Evolutionary conservation across 495 filamentous ascomycete genomes (phyloP).

Genomic region (Neurospora sp.): DNA sequence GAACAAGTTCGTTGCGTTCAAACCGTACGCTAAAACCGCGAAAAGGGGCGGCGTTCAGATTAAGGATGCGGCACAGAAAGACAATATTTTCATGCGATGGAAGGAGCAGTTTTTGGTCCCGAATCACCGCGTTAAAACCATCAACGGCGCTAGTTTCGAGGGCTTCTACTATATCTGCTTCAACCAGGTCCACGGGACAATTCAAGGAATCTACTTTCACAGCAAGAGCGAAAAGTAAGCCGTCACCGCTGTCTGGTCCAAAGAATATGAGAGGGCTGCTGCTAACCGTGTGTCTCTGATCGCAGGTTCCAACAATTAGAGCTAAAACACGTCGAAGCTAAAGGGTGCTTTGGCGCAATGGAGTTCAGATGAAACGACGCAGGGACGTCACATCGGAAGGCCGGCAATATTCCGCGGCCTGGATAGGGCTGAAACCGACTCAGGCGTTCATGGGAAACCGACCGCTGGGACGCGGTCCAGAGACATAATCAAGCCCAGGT

Average conservation of each 20-base stretch:
- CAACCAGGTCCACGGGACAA: constrained; percentile 74
- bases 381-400: neutral
- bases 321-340: constrained; percentile 75
- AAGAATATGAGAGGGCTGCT: neutral
- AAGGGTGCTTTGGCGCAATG: constrained; percentile 75
- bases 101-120: constrained; percentile 98
- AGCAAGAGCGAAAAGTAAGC: constrained; percentile 91
- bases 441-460: neutral
- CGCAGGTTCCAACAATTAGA: constrained; percentile 84
- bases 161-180: constrained; percentile 99
- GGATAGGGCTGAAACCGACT: neutral
- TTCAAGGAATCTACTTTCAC: constrained; percentile 96
- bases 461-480: neutral
- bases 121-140: constrained; percentile 80
- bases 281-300: neutral
- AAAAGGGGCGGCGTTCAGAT: constrained; percentile 46
- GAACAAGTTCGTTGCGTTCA: constrained; percentile 79
- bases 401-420: neutral
- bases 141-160: constrained; percentile 92
- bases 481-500: neutral
- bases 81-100: constrained; percentile 99
- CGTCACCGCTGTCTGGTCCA: neutral
- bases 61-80: constrained; percentile 68
- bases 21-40: constrained; percentile 62
- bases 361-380: constrained; percentile 69